Evolutionary conservation across 352 stramenopile species (phyloP).

Genomic region (Blastocystis sp.): DNA sequence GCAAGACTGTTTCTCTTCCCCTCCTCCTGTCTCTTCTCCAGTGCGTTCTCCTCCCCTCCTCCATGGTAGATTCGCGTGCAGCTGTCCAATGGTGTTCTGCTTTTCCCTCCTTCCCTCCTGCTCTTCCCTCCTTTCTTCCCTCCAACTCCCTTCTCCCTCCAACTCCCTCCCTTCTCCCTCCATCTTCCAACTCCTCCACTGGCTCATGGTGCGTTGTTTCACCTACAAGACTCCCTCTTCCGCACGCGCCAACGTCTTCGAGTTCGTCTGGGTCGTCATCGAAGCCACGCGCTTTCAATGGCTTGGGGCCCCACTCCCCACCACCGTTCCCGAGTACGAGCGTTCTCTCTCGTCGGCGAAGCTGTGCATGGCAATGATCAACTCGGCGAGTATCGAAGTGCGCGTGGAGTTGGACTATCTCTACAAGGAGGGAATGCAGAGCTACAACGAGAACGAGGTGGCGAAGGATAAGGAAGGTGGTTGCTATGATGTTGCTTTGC

Average conservation of each 20-base stretch:
- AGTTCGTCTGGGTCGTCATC: constrained; percentile 14
- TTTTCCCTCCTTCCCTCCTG: background rate
- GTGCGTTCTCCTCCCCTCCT: background rate
- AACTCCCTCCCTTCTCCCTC: background rate
- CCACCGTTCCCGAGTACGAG: constrained; percentile 16
- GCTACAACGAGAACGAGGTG: background rate
- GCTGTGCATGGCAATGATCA: background rate
- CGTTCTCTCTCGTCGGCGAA: background rate
- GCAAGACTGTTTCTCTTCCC: background rate
- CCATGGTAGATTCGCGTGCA: no score
- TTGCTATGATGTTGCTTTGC: background rate
- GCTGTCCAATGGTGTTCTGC: background rate
- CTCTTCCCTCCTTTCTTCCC: background rate
- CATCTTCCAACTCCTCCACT: constrained; percentile 35
- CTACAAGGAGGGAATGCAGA: constrained; percentile 52
- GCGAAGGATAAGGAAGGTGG: background rate
- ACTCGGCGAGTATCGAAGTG: constrained; percentile 20
- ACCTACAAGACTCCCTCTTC: background rate
- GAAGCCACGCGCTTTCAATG: background rate
- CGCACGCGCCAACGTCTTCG: constrained; percentile 1
- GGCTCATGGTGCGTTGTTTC: constrained; percentile 22
- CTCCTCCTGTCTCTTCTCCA: background rate
- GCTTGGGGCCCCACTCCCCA: background rate
- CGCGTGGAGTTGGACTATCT: constrained; percentile 42
- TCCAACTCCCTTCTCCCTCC: constrained; percentile 24